A percentile compares a stretch with the other conserved stretches of the same genome.
Evolutionary conservation across 768 basidiomycete species (phyloP).

Genomic region (Crassisporium funariophilum): DNA sequence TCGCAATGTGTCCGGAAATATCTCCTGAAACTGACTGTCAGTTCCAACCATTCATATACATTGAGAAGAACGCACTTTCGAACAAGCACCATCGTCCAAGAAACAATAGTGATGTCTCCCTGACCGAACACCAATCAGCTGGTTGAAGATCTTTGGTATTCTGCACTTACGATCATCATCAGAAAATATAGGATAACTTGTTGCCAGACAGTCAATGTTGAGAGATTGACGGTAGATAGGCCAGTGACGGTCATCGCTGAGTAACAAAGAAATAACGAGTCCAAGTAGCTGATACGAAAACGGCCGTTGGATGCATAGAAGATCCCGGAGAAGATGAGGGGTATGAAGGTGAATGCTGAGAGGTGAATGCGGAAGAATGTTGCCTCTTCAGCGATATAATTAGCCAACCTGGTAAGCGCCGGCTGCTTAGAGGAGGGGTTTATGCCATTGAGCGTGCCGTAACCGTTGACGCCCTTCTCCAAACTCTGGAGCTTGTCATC

Average conservation of each 20-base stretch:
- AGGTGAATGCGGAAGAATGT: conserved; percentile 61
- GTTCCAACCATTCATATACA: background rate
- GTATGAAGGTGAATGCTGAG: conserved; percentile 52
- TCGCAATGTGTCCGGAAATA: conserved; percentile 47
- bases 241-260: conserved; percentile 58
- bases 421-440: conserved; percentile 4
- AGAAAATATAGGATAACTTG: conserved; percentile 54
- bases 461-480: background rate
- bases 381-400: conserved; percentile 16
- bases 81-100: conserved; percentile 70
- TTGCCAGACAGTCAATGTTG: conserved; percentile 49
- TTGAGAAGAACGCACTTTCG: conserved; percentile 41
- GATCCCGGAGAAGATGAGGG: conserved; percentile 61
- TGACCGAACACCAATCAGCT: conserved; percentile 16
- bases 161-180: conserved; percentile 45
- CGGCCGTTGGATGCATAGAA: conserved; percentile 67
- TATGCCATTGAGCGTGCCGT: conserved; percentile 2
- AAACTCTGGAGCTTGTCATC: too few species aligned
- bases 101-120: conserved; percentile 53
- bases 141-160: background rate
- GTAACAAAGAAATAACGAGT: conserved; percentile 63
- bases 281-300: conserved; percentile 50
- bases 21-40: conserved; percentile 33
- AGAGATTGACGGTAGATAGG: conserved; percentile 49
- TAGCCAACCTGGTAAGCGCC: conserved; percentile 4